These are phyloP conservation scores for Fraxinus platypoda DNA, from an alignment of 305 asterid species.

Conservation along the genomic window DNA sequence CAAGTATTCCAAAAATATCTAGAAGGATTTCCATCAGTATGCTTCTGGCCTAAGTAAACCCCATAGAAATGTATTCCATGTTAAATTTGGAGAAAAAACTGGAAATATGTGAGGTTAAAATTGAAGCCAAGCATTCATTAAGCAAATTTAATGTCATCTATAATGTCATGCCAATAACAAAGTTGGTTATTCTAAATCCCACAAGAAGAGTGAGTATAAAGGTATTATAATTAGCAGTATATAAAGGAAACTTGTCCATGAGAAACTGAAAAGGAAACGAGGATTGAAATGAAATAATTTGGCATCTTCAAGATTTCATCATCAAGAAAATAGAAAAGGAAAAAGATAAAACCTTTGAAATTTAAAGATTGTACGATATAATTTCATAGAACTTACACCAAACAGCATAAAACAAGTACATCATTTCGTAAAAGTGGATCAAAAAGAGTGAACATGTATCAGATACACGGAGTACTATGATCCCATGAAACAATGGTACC, in stretches of 20 bases:
- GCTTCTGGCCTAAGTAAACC: background rate
- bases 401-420: background rate
- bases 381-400: background rate
- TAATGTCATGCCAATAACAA: background rate
- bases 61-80: background rate
- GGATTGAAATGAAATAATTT: background rate
- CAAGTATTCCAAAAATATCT: background rate
- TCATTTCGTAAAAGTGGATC: background rate
- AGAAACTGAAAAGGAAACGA: slow-evolving; percentile 12
- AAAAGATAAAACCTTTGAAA: slow-evolving; percentile 8
- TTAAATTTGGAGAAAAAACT: background rate
- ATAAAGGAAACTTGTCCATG: slow-evolving; percentile 11
- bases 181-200: background rate
- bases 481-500: background rate
- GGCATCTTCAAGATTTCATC: background rate
- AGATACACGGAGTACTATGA: background rate
- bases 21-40: background rate
- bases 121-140: background rate
- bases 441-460: background rate
- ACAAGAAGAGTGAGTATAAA: background rate
- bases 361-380: background rate
- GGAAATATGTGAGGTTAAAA: background rate
- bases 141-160: background rate
- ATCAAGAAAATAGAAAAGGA: background rate
- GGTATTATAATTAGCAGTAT: background rate